Conservation (phyloP, 768 basidiomycete genomes). For the Amanita rubescens region DNA sequence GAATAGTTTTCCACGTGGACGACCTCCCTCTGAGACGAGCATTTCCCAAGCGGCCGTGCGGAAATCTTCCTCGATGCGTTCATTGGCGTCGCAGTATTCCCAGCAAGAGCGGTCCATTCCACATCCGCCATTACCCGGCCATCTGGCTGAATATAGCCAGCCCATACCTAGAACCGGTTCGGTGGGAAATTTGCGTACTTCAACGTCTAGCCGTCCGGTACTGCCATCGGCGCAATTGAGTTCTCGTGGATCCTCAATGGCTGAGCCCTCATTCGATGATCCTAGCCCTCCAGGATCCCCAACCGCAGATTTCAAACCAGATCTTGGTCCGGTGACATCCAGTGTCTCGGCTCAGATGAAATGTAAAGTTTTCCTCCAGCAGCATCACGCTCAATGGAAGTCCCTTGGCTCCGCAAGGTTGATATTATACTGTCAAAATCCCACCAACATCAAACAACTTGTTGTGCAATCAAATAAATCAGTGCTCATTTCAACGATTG, state of each 20-base stretch:
- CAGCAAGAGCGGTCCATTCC: slow-evolving; percentile 30
- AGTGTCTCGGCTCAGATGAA: slow-evolving; percentile 87
- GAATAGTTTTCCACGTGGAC: slow-evolving; percentile 22
- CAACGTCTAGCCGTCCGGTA: slow-evolving; percentile 43
- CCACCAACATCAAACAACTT: slow-evolving; percentile 90
- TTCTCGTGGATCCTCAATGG: slow-evolving; percentile 44
- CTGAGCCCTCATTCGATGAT: slow-evolving; percentile 48
- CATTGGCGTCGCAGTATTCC: slow-evolving; percentile 45
- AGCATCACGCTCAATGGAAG: slow-evolving; percentile 98
- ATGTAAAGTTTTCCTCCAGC: slow-evolving; percentile 96
- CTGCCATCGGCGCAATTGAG: slow-evolving; percentile 57
- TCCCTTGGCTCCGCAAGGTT: slow-evolving; percentile 82
- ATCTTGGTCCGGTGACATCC: slow-evolving; percentile 66
- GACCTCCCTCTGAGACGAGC: slow-evolving; percentile 43
- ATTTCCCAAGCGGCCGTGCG: slow-evolving; percentile 26
- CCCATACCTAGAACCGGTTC: slow-evolving; percentile 32
- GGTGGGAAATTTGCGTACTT: slow-evolving; percentile 29
- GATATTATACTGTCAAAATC: slow-evolving; percentile 78
- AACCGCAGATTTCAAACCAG: slow-evolving; percentile 41
- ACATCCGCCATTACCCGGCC: slow-evolving; percentile 36
- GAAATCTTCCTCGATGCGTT: slow-evolving; percentile 54
- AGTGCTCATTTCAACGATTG: slow-evolving; percentile 89
- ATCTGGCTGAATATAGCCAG: slow-evolving; percentile 22
- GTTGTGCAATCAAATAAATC: slow-evolving; percentile 84
- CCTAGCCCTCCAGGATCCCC: slow-evolving; percentile 87